These are phyloP conservation scores for Hypoxylon perforatum DNA, from an alignment of 495 filamentous ascomycete species.

Conservation along the genomic window DNA sequence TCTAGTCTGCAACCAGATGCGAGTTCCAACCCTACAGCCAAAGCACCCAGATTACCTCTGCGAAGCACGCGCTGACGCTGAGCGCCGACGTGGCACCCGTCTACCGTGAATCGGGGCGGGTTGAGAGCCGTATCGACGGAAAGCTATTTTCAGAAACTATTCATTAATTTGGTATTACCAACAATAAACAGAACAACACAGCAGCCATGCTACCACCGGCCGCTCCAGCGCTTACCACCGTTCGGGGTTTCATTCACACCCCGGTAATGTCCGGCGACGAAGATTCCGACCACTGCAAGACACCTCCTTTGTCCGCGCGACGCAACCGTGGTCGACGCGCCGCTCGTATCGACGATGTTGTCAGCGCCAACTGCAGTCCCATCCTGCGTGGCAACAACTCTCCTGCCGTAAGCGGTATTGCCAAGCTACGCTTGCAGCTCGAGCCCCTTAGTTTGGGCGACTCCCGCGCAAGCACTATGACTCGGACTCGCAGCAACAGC, in stretches of 20 bases:
- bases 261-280: slow-evolving; percentile 86
- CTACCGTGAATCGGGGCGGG: slow-evolving; percentile 54
- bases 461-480: slow-evolving; percentile 56
- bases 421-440: slow-evolving; percentile 79
- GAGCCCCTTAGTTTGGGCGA: slow-evolving; percentile 70
- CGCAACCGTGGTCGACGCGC: slow-evolving; percentile 42
- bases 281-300: slow-evolving; percentile 74
- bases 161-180: slow-evolving; percentile 16
- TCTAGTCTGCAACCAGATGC: slow-evolving; percentile 62
- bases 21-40: slow-evolving; percentile 54
- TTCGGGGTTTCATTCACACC: slow-evolving; percentile 78
- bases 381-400: slow-evolving; percentile 67
- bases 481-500: slow-evolving; percentile 55
- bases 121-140: slow-evolving; percentile 26
- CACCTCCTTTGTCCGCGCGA: slow-evolving; percentile 50
- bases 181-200: slow-evolving; percentile 44
- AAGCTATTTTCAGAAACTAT: slow-evolving; percentile 22
- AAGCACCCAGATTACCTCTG: slow-evolving; percentile 50
- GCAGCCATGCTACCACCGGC: slow-evolving; percentile 55
- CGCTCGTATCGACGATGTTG: slow-evolving; percentile 61
- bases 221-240: slow-evolving; percentile 74
- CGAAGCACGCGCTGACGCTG: slow-evolving; percentile 58
- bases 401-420: slow-evolving; percentile 72
- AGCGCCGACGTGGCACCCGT: slow-evolving; percentile 60
- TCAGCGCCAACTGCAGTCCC: slow-evolving; percentile 70